phyloP scores from a whole-genome alignment of 1,139 yeast genomes.

The Candida smagusa region DNA sequence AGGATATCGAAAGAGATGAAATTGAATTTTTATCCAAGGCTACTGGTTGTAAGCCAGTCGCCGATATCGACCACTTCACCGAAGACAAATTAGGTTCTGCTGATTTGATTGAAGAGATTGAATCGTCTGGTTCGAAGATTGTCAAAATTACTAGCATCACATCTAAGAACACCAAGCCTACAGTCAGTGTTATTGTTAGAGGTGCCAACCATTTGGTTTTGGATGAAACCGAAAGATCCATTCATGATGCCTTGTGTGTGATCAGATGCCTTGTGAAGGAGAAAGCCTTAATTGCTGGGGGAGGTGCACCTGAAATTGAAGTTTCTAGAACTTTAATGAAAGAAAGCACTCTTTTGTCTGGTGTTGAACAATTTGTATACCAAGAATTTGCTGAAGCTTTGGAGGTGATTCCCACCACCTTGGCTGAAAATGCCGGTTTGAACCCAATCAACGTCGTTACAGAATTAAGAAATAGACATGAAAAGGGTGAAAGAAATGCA shows the following conservation, averaged over 20 bases:
- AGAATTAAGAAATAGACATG: conserved; percentile 90
- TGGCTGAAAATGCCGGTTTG: conserved; percentile 97
- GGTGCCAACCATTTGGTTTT: conserved; percentile 90
- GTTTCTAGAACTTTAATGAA: conserved; percentile 76
- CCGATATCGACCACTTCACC: conserved; percentile 87
- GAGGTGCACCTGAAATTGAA: conserved; percentile 98
- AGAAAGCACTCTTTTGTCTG: conserved; percentile 76
- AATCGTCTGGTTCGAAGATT: conserved; percentile 88
- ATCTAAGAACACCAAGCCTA: conserved; percentile 58
- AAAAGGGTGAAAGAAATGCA: conserved; percentile 86
- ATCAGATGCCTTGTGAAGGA: conserved; percentile 93
- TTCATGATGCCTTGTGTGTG: conserved; percentile 97
- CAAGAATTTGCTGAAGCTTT: conserved; percentile 94
- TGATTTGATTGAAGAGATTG: conserved; percentile 88
- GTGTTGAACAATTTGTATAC: conserved; percentile 93
- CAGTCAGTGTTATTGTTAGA: conserved; percentile 88
- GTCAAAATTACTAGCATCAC: conserved; percentile 85
- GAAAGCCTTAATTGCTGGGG: conserved; percentile 95
- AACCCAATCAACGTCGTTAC: conserved; percentile 94
- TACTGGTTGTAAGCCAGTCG: conserved; percentile 92
- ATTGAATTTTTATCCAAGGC: conserved; percentile 90
- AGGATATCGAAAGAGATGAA: conserved; percentile 96
- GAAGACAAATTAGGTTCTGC: conserved; percentile 93
- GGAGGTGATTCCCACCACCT: conserved; percentile 93
- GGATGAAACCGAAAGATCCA: conserved; percentile 94